Percentiles rank a stretch among this genome's conserved stretches.
phyloP scores from a whole-genome alignment of 768 basidiomycete genomes.

The Suillus variegatus region DNA sequence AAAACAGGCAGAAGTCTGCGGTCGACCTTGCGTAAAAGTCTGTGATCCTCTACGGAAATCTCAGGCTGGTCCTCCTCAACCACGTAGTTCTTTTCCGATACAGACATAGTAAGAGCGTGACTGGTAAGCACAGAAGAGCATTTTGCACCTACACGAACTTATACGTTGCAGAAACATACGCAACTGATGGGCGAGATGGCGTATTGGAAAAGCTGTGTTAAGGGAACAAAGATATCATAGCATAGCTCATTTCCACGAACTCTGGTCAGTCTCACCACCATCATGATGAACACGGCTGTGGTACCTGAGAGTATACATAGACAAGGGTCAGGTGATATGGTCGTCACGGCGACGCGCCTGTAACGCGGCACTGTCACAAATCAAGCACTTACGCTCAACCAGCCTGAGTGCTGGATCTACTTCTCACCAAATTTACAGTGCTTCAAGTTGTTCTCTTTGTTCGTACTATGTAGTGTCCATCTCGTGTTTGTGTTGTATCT shows the following conservation, averaged over 20 bases:
- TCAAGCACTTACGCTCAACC: no score
- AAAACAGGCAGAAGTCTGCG: slow-evolving; percentile 40
- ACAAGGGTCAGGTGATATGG: no score
- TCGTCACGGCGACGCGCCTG: no score
- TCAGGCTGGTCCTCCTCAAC: slow-evolving; percentile 6
- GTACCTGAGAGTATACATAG: not conserved
- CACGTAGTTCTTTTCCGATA: slow-evolving; percentile 13
- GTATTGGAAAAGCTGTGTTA: not conserved
- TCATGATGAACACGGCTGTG: not conserved
- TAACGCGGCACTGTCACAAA: no score
- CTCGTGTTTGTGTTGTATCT: no score
- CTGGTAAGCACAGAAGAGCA: not conserved
- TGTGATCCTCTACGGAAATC: slow-evolving; percentile 20
- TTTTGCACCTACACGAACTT: not conserved
- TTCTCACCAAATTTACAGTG: no score
- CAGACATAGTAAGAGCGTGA: slow-evolving; percentile 10
- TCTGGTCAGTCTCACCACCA: not conserved
- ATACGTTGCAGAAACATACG: not conserved
- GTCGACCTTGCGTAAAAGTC: slow-evolving; percentile 36
- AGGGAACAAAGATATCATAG: not conserved
- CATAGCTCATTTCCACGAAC: not conserved
- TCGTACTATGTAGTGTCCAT: no score
- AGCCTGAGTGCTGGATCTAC: no score
- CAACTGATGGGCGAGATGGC: slow-evolving; percentile 7
- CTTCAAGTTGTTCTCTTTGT: no score